A percentile compares a stretch with the other conserved stretches of the same genome.
Conservation (phyloP, 164 flowering plant species). For the Magnolia kwangsiensis region DNA sequence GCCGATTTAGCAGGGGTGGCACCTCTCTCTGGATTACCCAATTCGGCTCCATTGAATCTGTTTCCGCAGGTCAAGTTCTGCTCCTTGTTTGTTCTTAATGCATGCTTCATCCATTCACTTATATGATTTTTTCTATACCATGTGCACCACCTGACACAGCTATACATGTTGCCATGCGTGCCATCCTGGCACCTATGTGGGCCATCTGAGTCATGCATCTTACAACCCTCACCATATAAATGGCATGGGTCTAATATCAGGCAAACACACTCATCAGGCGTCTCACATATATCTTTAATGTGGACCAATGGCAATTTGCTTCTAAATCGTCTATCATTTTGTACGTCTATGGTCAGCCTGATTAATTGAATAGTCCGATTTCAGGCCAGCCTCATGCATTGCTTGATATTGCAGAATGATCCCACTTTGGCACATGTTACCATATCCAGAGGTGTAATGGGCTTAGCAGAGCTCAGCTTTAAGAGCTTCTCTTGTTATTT, state of each 20-base stretch:
- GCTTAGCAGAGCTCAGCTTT: not conserved
- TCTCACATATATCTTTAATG: not conserved
- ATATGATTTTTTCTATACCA: not conserved
- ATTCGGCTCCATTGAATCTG: slow-evolving; percentile 83
- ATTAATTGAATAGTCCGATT: not conserved
- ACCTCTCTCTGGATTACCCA: slow-evolving; percentile 70
- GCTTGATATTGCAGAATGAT: not conserved
- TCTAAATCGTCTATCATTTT: not conserved
- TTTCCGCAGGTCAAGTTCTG: slow-evolving; percentile 78
- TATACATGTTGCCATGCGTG: too few relatives aligned
- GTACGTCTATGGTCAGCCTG: not conserved
- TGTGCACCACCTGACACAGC: not conserved
- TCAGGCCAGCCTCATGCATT: not conserved
- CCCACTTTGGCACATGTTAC: not conserved
- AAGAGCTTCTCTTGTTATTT: not conserved
- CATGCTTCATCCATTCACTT: not conserved
- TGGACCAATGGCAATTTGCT: not conserved
- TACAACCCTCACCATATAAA: not conserved
- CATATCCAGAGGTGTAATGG: not conserved
- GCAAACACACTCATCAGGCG: not conserved
- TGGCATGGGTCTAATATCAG: not conserved
- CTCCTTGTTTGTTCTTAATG: not conserved
- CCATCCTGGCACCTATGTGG: too few relatives aligned
- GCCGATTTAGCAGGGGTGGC: slow-evolving; percentile 41
- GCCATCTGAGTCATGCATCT: not conserved